Conservation (phyloP, 2,329 filamentous ascomycete species). For the Exophiala xenobiotica region DNA sequence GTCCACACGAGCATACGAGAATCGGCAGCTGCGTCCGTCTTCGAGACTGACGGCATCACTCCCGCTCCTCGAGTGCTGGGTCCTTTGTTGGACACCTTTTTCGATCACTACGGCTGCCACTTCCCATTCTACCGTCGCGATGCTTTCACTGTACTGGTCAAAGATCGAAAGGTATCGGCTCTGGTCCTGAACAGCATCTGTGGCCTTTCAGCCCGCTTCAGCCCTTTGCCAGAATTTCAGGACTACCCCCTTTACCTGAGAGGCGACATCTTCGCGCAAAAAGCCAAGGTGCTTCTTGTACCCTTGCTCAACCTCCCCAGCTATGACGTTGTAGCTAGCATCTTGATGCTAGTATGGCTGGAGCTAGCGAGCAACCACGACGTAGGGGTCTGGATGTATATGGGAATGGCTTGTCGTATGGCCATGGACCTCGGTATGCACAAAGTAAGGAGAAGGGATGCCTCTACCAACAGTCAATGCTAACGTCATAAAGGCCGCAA, state of each 20-base stretch:
- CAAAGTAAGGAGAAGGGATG: not conserved
- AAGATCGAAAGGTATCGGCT: not conserved
- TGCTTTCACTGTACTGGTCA: not conserved
- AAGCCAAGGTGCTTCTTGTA: not conserved
- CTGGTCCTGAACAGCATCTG: not conserved
- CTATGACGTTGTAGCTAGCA: not conserved
- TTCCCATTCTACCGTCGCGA: not conserved
- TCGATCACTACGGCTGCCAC: not conserved
- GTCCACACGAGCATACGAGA: no score
- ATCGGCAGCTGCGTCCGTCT: not conserved
- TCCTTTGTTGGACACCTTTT: not conserved
- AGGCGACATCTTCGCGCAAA: not conserved
- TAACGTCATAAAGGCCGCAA: not conserved
- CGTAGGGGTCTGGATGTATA: not conserved
- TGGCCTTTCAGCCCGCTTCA: not conserved
- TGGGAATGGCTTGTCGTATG: not conserved
- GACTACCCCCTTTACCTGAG: not conserved
- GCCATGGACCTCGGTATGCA: not conserved
- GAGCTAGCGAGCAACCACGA: not conserved
- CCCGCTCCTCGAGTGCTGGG: not conserved
- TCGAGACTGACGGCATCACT: not conserved
- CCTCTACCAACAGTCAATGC: not conserved
- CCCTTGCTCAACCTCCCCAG: not conserved
- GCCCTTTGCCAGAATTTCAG: not conserved
- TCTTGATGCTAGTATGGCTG: not conserved